phyloP scores from a whole-genome alignment of 495 filamentous ascomycete genomes.

The Lasiosphaeris hirsuta region DNA sequence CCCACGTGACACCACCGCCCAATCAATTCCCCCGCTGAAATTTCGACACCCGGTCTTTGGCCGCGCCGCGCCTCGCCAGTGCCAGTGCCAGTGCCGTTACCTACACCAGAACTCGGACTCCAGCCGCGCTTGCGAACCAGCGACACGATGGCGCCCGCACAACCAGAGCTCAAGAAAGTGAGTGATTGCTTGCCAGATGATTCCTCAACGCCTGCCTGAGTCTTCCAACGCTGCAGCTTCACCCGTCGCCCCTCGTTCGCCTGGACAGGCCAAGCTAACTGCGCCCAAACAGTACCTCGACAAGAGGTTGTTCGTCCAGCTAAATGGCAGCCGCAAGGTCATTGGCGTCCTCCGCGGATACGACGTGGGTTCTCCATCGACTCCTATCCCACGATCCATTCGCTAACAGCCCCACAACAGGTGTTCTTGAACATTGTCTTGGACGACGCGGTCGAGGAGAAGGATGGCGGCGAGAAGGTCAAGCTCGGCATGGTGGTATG shows the following conservation, averaged over 20 bases:
- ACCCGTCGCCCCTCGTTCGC: neutral
- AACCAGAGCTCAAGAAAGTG: conserved; percentile 98
- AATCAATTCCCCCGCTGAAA: conserved; percentile 3
- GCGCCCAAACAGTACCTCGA: conserved; percentile 78
- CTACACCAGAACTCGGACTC: conserved; percentile 1
- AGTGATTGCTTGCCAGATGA: conserved; percentile 6
- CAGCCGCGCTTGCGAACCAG: neutral
- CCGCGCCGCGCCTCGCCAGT: neutral
- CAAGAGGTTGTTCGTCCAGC: conserved; percentile 95
- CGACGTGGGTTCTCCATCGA: conserved; percentile 61
- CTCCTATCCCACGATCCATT: neutral
- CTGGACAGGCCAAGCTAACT: conserved; percentile 6
- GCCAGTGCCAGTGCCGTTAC: no score
- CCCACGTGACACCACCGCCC: conserved; percentile 11
- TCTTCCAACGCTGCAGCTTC: neutral
- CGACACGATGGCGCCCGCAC: conserved; percentile 91
- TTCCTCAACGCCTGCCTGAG: neutral
- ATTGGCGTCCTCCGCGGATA: conserved; percentile 92
- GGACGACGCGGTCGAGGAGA: conserved; percentile 97
- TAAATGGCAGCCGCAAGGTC: conserved; percentile 97
- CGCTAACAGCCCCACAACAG: conserved; percentile 42
- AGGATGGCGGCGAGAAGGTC: conserved; percentile 85
- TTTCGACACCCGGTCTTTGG: conserved; percentile 4
- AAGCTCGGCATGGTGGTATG: conserved; percentile 90
- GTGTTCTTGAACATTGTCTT: conserved; percentile 98